Conservation (phyloP, 2,329 filamentous ascomycete species). For the Sporothrix pallida region DNA sequence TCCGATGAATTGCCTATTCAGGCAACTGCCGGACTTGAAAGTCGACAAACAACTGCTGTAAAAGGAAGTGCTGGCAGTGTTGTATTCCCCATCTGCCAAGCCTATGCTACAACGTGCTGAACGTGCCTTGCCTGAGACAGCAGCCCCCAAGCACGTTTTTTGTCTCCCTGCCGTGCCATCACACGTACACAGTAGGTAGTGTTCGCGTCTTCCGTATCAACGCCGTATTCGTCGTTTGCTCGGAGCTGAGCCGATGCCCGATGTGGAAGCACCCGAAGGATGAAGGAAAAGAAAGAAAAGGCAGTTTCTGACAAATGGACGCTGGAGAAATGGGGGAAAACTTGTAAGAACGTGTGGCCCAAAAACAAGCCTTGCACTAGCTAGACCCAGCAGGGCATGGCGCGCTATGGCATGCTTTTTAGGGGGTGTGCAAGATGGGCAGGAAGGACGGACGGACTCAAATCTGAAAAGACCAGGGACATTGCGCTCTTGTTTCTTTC, state of each 20-base stretch:
- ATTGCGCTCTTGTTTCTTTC: not conserved
- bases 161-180: not conserved
- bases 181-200: not conserved
- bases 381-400: conserved; percentile 17
- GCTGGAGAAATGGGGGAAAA: not conserved
- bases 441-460: too few relatives aligned
- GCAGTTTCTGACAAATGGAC: conserved; percentile 10
- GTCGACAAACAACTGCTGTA: not conserved
- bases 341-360: too few relatives aligned
- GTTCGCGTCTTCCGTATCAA: not conserved
- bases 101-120: not conserved
- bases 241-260: conserved; percentile 19
- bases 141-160: not conserved
- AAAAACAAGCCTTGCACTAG: not conserved
- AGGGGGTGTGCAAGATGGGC: not conserved
- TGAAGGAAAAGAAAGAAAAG: too few relatives aligned
- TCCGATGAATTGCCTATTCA: not conserved
- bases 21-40: conserved; percentile 7
- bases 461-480: too few relatives aligned
- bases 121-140: not conserved
- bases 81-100: not conserved
- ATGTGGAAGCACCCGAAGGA: not conserved
- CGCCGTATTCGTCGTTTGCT: not conserved
- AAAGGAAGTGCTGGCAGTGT: not conserved
- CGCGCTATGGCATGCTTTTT: not conserved